These are phyloP conservation scores for Penicillium sp. DNA, from an alignment of 2,329 filamentous ascomycete genomes.

Conservation along the genomic window DNA sequence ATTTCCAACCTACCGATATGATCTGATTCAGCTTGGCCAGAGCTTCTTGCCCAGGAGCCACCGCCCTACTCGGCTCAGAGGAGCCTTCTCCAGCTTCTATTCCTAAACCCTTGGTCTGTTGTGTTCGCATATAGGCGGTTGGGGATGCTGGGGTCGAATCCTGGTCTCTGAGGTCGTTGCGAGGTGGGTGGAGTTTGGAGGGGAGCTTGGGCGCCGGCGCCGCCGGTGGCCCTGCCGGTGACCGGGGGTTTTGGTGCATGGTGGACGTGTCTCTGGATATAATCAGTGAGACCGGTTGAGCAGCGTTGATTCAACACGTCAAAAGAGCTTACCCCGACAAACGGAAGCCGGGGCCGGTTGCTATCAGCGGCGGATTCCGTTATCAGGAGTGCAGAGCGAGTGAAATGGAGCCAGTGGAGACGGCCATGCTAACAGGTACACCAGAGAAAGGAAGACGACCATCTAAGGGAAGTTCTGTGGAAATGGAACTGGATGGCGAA, in stretches of 20 bases:
- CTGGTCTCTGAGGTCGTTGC: constrained; percentile 74
- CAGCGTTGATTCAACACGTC: neutral
- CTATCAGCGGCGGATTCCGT: constrained; percentile 23
- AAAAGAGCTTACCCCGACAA: constrained; percentile 17
- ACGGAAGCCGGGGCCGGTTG: constrained; percentile 9
- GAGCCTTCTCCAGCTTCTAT: constrained; percentile 51
- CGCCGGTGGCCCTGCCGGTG: constrained; percentile 62
- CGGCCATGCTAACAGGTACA: constrained; percentile 42
- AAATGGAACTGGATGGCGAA: constrained; percentile 11
- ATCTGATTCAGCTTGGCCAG: constrained; percentile 87
- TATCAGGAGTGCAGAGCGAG: constrained; percentile 38
- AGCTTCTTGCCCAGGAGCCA: constrained; percentile 63
- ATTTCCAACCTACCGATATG: constrained; percentile 67
- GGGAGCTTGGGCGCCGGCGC: constrained; percentile 75
- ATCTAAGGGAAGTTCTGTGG: constrained; percentile 2
- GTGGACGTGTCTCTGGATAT: constrained; percentile 6
- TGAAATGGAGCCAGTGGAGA: constrained; percentile 29
- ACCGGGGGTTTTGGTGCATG: constrained; percentile 91
- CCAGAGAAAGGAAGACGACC: neutral
- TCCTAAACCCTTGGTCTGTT: constrained; percentile 51
- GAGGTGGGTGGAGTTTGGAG: constrained; percentile 68
- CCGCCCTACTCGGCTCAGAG: constrained; percentile 40
- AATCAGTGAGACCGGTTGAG: neutral
- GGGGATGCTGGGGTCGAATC: constrained; percentile 56
- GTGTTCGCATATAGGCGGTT: constrained; percentile 52